A percentile compares a stretch with the other conserved stretches of the same genome.
phyloP scores from a whole-genome alignment of 1,284 basidiomycete genomes.

The Wallemia ichthyophaga region DNA sequence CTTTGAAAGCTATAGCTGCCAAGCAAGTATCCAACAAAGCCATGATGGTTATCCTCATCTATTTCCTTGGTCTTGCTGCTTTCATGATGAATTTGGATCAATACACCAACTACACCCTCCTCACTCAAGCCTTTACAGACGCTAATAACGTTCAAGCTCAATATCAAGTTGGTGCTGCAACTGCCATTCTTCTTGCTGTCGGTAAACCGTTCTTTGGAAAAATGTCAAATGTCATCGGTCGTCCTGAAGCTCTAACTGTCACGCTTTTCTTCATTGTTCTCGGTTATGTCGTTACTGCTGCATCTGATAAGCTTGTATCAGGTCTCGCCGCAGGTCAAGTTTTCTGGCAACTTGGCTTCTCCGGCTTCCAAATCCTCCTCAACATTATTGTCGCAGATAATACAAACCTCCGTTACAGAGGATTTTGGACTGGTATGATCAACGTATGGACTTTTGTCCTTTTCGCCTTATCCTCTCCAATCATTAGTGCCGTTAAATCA shows the following conservation, averaged over 20 bases:
- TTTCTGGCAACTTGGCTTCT: constrained; percentile 13
- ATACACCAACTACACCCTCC: background rate
- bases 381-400: background rate
- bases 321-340: constrained; percentile 13
- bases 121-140: background rate
- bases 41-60: background rate
- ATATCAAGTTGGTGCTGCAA: background rate
- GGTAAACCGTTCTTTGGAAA: constrained; percentile 18
- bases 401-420: background rate
- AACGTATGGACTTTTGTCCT: background rate
- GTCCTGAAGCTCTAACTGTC: constrained; percentile 14
- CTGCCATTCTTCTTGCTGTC: constrained; percentile 11
- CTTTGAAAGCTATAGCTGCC: background rate
- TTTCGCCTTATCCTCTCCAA: background rate
- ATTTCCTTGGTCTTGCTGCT: background rate
- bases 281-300: constrained; percentile 14
- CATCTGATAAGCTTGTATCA: constrained; percentile 9
- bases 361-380: background rate
- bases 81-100: background rate
- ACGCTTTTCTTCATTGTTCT: constrained; percentile 13
- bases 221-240: constrained; percentile 15
- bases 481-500: background rate
- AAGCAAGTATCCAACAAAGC: background rate
- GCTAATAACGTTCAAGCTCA: background rate
- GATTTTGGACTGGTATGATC: background rate